Conservation (phyloP, 345 rosid genomes). For the Leavenworthia alabamica region DNA sequence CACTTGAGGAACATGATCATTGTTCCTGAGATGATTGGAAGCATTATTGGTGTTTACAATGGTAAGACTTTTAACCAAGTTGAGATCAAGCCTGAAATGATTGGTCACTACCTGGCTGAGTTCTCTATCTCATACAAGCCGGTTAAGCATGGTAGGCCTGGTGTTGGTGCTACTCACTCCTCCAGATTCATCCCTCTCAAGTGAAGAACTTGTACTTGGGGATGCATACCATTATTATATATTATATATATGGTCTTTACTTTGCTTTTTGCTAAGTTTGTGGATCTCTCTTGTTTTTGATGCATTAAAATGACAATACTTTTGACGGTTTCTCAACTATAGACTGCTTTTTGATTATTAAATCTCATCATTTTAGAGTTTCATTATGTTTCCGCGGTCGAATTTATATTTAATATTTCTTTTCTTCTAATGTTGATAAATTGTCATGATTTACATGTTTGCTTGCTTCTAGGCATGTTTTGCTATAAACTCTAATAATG, state of each 20-base stretch:
- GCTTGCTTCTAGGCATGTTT: too few relatives aligned
- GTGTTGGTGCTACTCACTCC: slow-evolving; percentile 96
- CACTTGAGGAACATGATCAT: slow-evolving; percentile 89
- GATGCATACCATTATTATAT: slow-evolving; percentile 1
- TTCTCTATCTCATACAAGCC: slow-evolving; percentile 88
- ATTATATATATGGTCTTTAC: background rate
- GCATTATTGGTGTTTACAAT: slow-evolving; percentile 86
- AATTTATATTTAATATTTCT: background rate
- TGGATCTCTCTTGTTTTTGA: slow-evolving; percentile 16
- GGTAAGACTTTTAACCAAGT: slow-evolving; percentile 94
- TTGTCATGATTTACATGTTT: too few relatives aligned
- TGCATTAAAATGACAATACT: background rate
- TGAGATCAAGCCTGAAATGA: slow-evolving; percentile 97
- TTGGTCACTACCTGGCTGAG: slow-evolving; percentile 76
- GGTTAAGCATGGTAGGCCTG: slow-evolving; percentile 95
- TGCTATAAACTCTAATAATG: too few relatives aligned
- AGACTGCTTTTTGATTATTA: background rate
- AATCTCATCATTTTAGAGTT: slow-evolving; percentile 6
- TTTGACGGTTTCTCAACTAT: slow-evolving; percentile 1
- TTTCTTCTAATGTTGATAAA: background rate
- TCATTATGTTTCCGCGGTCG: background rate
- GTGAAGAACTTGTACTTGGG: slow-evolving; percentile 29
- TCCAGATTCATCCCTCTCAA: slow-evolving; percentile 96
- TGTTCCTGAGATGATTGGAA: slow-evolving; percentile 96
- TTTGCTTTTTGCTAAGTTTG: background rate